Evolutionary conservation across 1,284 basidiomycete species (phyloP).

Genomic region (Irpex sp.): DNA sequence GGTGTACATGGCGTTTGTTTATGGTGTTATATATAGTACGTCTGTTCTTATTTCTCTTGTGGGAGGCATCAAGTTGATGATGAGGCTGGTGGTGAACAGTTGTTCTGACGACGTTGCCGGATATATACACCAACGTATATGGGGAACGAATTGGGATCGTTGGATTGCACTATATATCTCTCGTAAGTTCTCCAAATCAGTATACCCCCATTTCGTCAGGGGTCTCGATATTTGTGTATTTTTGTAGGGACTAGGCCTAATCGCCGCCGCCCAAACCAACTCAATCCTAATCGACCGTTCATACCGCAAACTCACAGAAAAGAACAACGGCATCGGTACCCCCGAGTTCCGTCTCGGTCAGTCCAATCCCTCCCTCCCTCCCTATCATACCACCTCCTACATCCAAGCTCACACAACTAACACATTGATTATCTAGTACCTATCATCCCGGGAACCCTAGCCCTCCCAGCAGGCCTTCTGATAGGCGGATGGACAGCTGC

Average conservation of each 20-base stretch:
- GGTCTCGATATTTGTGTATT: too few relatives aligned
- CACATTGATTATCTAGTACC: constrained; percentile 20
- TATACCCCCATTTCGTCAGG: background rate
- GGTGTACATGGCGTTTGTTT: constrained; percentile 46
- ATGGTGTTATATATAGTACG: constrained; percentile 52
- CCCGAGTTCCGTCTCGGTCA: constrained; percentile 47
- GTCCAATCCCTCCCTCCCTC: background rate
- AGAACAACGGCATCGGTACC: constrained; percentile 49
- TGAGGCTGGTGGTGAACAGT: constrained; percentile 30
- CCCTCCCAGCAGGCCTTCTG: constrained; percentile 57
- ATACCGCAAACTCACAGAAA: constrained; percentile 45
- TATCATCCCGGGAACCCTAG: constrained; percentile 50
- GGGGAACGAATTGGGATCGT: constrained; percentile 48
- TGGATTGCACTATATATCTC: constrained; percentile 58
- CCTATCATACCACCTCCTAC: too few relatives aligned
- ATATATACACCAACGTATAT: constrained; percentile 53
- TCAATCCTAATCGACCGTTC: constrained; percentile 51
- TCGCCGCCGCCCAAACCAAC: constrained; percentile 50
- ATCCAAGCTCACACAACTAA: too few relatives aligned
- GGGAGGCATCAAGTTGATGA: background rate
- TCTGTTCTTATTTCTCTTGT: constrained; percentile 2
- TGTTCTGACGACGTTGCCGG: constrained; percentile 60
- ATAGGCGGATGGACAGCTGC: constrained; percentile 64
- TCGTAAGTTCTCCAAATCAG: constrained; percentile 30
- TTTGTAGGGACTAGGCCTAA: constrained; percentile 32